These are phyloP conservation scores for Annulohypoxylon truncatum DNA, from an alignment of 2,329 filamentous ascomycete species.

Conservation along the genomic window DNA sequence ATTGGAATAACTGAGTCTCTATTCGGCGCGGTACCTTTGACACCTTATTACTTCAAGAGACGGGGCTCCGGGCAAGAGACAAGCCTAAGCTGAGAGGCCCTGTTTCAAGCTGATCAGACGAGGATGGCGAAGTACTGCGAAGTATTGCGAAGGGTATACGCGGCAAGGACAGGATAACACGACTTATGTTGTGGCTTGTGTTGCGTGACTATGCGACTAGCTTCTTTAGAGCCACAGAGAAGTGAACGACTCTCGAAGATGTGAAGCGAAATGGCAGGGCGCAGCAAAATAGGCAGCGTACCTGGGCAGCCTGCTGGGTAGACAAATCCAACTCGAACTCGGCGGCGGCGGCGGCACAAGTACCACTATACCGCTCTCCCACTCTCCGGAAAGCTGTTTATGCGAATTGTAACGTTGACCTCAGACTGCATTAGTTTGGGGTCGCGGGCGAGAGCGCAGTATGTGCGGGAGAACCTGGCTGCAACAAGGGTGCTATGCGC, in stretches of 20 bases:
- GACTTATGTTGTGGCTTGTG: background rate
- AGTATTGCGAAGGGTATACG: conserved; percentile 4
- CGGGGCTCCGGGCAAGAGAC: conserved; percentile 14
- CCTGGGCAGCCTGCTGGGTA: background rate
- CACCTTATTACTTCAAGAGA: conserved; percentile 11
- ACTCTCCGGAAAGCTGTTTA: conserved; percentile 29
- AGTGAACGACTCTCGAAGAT: background rate
- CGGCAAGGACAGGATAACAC: conserved; percentile 10
- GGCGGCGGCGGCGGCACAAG: conserved; percentile 28
- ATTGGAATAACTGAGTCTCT: conserved; percentile 21
- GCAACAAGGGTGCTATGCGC: conserved; percentile 41
- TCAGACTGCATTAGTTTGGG: conserved; percentile 37
- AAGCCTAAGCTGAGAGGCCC: background rate
- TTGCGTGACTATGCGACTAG: conserved; percentile 2
- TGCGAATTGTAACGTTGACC: conserved; percentile 46
- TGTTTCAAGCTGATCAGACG: conserved; percentile 11
- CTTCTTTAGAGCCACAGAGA: conserved; percentile 1
- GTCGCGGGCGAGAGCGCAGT: conserved; percentile 30
- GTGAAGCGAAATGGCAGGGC: conserved; percentile 15
- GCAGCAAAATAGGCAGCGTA: conserved; percentile 11
- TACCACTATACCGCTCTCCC: conserved; percentile 25
- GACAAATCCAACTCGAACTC: conserved; percentile 9
- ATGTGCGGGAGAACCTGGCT: conserved; percentile 33
- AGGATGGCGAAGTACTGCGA: conserved; percentile 4
- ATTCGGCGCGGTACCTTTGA: conserved; percentile 15